Evolutionary conservation across 306 rosid genomes (phyloP), one percentile per base, ranked within the genome.

Genomic region (Cicer pinnatifidum): DNA sequence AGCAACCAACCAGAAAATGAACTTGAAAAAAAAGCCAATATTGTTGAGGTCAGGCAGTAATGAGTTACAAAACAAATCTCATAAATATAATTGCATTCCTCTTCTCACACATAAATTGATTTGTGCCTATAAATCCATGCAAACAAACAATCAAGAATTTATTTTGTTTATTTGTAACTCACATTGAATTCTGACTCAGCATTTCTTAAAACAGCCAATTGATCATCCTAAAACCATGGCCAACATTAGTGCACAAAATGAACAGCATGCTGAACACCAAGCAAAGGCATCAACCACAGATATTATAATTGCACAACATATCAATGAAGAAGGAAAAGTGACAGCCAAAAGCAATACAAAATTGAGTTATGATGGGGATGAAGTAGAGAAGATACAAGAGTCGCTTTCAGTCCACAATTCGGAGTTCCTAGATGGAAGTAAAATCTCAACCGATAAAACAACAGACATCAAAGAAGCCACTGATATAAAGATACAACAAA

Each of bases 1-100:
- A 56, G 11, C 54, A 54, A 38, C n/a, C 8, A 9, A n/a, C 13
- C 52, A 40, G 43, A 54, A 71, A 38, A 40, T 71, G 76, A 54
- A 71, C 40, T 9, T 39, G 52, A 71, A 40, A 37, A 70, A 38
- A 7, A 6, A 12, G 4, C 39, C 39, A 3, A 11, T 35, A 12
- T 38, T 41, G 6, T 16, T 11, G 65, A 71, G 75, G 75, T 71
- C 40, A 71, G 75, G 10, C 16, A 8, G 47, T 50, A 0, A 5
- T 33, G 20, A 40, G 61, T 70, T 10, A 38, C 50, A 10, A 16
- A 7, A 70, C 0, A 53, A 70, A 38, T 17, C 57, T 60, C 16
- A 35, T 50, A 52, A 10, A 70, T 16, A 10, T 53, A 52, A 15
- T 17, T 8, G 47, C 48, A 9, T 13, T 10, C n/a, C 23, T 1